Percentiles rank a stretch among this genome's conserved stretches.
These are phyloP conservation scores for Castanospermum australe DNA, from an alignment of 306 rosid genomes.

Conservation along the genomic window DNA sequence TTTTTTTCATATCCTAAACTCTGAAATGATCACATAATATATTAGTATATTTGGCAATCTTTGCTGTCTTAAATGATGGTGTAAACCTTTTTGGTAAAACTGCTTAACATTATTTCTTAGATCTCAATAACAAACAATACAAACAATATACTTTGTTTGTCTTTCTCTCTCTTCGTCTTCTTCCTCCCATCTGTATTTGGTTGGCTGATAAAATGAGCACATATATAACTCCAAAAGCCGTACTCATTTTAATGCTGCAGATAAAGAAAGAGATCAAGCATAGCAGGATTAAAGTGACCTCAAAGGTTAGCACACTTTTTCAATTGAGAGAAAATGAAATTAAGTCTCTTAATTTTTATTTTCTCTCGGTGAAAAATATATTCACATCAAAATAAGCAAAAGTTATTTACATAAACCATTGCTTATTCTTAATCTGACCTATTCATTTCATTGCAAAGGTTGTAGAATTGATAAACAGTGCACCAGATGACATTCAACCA, in stretches of 20 bases:
- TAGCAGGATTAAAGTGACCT: constrained; percentile 88
- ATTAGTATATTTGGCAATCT: neutral
- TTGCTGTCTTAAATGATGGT: neutral
- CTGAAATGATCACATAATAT: neutral
- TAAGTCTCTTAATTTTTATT: neutral
- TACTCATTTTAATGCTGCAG: constrained; percentile 46
- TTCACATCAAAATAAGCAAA: neutral
- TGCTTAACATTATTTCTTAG: neutral
- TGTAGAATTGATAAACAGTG: constrained; percentile 71
- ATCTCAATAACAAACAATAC: neutral
- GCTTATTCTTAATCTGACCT: constrained; percentile 42
- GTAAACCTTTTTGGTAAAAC: neutral
- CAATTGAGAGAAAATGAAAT: neutral
- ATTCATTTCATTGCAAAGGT: constrained; percentile 60
- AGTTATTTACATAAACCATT: neutral
- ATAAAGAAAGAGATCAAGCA: constrained; percentile 88
- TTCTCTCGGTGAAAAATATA: neutral
- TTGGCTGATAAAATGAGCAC: neutral
- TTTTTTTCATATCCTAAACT: neutral
- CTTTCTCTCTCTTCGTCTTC: neutral
- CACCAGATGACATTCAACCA: constrained; percentile 74
- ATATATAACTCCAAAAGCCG: neutral
- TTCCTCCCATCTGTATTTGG: neutral
- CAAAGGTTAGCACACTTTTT: constrained; percentile 60
- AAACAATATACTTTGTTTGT: neutral